Base-by-base conservation (phyloP, 345 rosid species). In the Trapa incisa region DNA sequence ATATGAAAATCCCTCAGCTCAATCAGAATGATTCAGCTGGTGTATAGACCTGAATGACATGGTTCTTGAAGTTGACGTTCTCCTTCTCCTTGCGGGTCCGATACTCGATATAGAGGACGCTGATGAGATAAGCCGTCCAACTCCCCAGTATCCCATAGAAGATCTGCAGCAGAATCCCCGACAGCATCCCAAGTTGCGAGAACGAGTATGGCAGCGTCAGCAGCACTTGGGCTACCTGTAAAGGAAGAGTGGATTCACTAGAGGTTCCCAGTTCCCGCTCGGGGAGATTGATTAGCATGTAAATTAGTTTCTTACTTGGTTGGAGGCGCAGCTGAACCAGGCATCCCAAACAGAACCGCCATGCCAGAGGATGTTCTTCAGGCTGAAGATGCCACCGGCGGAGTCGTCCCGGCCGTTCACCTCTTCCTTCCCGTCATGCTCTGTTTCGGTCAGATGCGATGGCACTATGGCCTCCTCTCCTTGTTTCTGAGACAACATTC, bases 301-400 rank as follows among this genome's bases (percentile, higher is more conserved):
- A 97, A 0, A 7, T 6, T 45, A 45, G 29, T 41, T 41, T 41
- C 97, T 97, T 38, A 94, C 98, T 96, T 92, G 99, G 80, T 94
- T 94, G 71, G 99, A 94, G 61, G 99, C 95, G 54, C 97, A 94
- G 64, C 97, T 91, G 86, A 94, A 94, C 99, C 99, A 94, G 58
- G 99, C 99, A 72, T 94, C 99, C 99, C 99, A 94, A 57, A 72
- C 89, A 1, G 99, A 94, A 71, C 99, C 99, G 39, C 99, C 99
- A 48, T 94, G 99, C 99, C 99, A 94, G 37, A 94, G 86, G 60
- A 86, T 16, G 81, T 67, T 87, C 74, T 86, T 91, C 67, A 94
- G 71, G 57, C 75, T 76, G 16, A 87, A 78, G 64, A 81, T 64
- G 65, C 64, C 74, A 47, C 64, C 48, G 48, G 48, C 17, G 12